Percentiles rank a stretch among this genome's conserved stretches.
These are phyloP conservation scores for Magnolia sinica DNA, from an alignment of 164 flowering plant species.

Conservation along the genomic window DNA sequence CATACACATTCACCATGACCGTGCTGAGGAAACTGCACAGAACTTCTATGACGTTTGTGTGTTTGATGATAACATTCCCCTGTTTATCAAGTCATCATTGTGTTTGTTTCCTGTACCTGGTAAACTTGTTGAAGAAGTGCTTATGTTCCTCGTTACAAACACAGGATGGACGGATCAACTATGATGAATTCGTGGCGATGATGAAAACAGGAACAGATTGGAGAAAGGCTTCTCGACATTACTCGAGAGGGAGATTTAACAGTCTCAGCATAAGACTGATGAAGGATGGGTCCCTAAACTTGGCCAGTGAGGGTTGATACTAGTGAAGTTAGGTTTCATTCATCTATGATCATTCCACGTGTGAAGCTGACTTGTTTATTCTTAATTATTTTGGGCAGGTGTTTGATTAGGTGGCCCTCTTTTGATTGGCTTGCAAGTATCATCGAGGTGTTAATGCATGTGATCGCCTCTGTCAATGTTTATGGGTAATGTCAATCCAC, in stretches of 20 bases:
- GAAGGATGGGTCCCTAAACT: slow-evolving; percentile 89
- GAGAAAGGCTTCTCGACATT: slow-evolving; percentile 96
- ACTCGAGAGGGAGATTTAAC: slow-evolving; percentile 90
- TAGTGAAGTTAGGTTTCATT: slow-evolving; percentile 7
- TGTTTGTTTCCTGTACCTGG: neutral
- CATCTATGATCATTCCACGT: slow-evolving; percentile 5
- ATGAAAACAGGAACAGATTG: slow-evolving; percentile 98
- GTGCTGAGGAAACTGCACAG: neutral
- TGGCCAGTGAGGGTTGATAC: slow-evolving; percentile 36
- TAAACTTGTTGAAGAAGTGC: neutral
- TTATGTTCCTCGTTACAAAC: neutral
- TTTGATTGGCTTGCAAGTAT: slow-evolving; percentile 21
- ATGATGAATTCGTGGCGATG: slow-evolving; percentile 90
- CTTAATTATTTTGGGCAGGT: slow-evolving; percentile 21
- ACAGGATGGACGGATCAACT: slow-evolving; percentile 89
- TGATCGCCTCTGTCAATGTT: neutral
- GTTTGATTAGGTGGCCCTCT: slow-evolving; percentile 11
- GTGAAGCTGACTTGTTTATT: slow-evolving; percentile 13
- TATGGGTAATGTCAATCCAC: neutral
- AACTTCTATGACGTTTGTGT: neutral
- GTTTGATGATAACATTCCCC: neutral
- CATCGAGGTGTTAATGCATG: slow-evolving; percentile 6
- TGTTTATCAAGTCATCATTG: neutral
- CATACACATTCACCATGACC: neutral
- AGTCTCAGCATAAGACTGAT: slow-evolving; percentile 78